These are phyloP conservation scores for Leptographium flavum DNA, from an alignment of 2,329 filamentous ascomycete genomes.

Conservation along the genomic window DNA sequence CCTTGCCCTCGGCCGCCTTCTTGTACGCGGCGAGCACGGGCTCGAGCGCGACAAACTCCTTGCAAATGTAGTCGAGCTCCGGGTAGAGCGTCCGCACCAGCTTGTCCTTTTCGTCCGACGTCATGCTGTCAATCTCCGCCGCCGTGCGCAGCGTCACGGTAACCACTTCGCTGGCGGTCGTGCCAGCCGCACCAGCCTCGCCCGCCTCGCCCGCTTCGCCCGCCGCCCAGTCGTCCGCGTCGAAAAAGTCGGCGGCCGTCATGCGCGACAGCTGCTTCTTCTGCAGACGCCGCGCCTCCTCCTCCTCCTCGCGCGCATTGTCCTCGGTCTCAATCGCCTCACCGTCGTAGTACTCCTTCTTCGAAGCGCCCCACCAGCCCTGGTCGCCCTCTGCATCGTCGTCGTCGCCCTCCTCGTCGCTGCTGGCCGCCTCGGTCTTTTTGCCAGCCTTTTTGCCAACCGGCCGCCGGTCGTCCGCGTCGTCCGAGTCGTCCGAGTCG, in stretches of 20 bases:
- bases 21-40: conserved; percentile 46
- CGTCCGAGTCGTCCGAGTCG: conserved; percentile 8
- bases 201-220: conserved; percentile 13
- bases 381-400: conserved; percentile 42
- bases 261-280: conserved; percentile 83
- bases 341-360: conserved; percentile 84
- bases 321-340: conserved; percentile 54
- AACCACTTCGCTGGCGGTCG: conserved; percentile 43
- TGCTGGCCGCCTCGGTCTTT: conserved; percentile 11
- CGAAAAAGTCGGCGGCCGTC: conserved; percentile 87
- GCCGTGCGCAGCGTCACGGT: conserved; percentile 77
- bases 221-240: conserved; percentile 72
- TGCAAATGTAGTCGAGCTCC: conserved; percentile 75
- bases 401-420: conserved; percentile 42
- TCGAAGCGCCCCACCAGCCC: conserved; percentile 74
- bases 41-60: conserved; percentile 65
- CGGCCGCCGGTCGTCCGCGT: conserved; percentile 4
- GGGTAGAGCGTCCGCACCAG: conserved; percentile 74
- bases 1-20: conserved; percentile 38
- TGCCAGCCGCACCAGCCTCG: conserved; percentile 25
- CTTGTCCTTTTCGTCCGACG: conserved; percentile 56
- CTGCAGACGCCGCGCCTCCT: conserved; percentile 75
- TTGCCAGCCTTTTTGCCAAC: conserved; percentile 14
- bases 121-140: conserved; percentile 69
- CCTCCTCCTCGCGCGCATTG: conserved; percentile 77